These are phyloP conservation scores for Betula pendula DNA, from an alignment of 306 rosid species.

Conservation along the genomic window DNA sequence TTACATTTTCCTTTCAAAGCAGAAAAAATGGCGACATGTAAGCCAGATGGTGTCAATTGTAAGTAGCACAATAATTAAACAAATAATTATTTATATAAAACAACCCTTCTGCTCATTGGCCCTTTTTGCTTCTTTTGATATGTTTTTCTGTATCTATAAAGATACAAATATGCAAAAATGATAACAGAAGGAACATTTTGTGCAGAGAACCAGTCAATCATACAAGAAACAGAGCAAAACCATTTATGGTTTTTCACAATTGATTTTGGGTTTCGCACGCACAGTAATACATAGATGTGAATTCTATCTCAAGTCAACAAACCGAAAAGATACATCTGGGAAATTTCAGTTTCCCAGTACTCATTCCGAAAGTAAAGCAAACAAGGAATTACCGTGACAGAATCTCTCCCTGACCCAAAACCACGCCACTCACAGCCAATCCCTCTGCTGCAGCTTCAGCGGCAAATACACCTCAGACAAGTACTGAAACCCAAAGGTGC, in stretches of 20 bases:
- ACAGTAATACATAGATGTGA: too few relatives aligned
- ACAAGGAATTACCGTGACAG: neutral
- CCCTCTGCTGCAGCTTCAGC: slow-evolving; percentile 82
- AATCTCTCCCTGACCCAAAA: neutral
- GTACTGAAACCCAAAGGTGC: slow-evolving; percentile 88
- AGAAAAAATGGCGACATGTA: neutral
- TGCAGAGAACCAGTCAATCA: too few relatives aligned
- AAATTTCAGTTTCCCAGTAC: neutral
- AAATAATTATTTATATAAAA: slow-evolving; percentile 22
- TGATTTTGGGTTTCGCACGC: too few relatives aligned
- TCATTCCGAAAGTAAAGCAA: neutral
- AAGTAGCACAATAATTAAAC: slow-evolving; percentile 13
- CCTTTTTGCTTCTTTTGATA: slow-evolving; percentile 4
- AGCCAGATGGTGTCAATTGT: slow-evolving; percentile 15
- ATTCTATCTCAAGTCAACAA: too few relatives aligned
- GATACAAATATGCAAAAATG: too few relatives aligned
- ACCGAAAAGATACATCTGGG: neutral
- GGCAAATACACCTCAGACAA: slow-evolving; percentile 86
- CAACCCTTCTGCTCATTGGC: neutral
- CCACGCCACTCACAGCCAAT: slow-evolving; percentile 57
- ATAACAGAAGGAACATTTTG: too few relatives aligned
- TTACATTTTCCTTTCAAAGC: slow-evolving; percentile 1
- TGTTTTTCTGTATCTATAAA: too few relatives aligned
- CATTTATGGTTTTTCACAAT: too few relatives aligned
- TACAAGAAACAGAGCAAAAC: too few relatives aligned